phyloP scores from a whole-genome alignment of 2,329 filamentous ascomycete genomes.

The Chrysosporium keratinophilum region DNA sequence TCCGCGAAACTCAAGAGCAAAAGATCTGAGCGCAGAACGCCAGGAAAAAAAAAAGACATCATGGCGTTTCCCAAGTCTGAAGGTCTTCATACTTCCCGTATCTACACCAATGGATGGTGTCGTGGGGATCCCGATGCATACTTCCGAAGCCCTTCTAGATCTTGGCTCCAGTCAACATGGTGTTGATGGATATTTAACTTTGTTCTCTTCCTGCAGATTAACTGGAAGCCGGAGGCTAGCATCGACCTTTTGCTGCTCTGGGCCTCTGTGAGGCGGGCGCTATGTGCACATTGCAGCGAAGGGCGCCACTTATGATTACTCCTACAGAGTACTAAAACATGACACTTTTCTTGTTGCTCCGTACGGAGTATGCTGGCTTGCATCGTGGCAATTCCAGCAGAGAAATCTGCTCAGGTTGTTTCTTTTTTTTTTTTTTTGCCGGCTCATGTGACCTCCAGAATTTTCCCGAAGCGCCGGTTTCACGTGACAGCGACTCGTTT shows the following conservation, averaged over 20 bases:
- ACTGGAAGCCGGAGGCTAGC: no score
- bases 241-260: neutral
- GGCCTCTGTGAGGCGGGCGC: conserved; percentile 5
- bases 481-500: neutral
- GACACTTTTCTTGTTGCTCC: neutral
- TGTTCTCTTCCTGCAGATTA: no score
- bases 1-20: neutral
- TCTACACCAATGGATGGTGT: no score
- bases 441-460: neutral
- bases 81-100: no score
- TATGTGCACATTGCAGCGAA: conserved; percentile 2
- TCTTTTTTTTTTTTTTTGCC: neutral
- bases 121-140: no score
- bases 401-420: neutral
- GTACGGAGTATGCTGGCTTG: no score
- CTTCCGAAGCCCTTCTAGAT: no score
- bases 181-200: no score
- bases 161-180: no score
- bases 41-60: neutral
- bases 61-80: no score
- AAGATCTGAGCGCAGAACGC: neutral
- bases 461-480: neutral
- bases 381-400: neutral
- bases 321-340: neutral
- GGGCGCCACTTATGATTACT: no score